Conservation (phyloP, 2,329 filamentous ascomycete species). For the Fusarium sp. region DNA sequence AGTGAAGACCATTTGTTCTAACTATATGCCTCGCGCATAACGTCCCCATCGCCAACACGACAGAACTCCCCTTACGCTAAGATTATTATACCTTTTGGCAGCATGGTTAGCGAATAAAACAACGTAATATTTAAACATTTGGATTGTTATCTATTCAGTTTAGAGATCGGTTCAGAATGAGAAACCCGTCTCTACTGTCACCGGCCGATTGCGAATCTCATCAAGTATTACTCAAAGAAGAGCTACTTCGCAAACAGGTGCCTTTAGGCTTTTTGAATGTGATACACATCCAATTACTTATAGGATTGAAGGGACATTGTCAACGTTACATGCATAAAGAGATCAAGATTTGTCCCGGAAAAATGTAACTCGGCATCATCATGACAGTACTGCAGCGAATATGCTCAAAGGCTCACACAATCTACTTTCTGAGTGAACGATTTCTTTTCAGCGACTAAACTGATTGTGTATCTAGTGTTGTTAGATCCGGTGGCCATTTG, state of each 20-base stretch:
- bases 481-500: background rate
- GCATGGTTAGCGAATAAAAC: rapidly evolving
- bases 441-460: too few relatives aligned
- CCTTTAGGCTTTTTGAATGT: background rate
- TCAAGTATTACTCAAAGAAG: background rate
- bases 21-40: rapidly evolving
- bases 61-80: rapidly evolving
- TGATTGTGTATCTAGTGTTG: too few relatives aligned
- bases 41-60: background rate
- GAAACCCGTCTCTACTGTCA: background rate
- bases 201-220: too few relatives aligned
- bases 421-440: background rate
- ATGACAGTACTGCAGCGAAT: background rate
- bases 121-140: rapidly evolving
- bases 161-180: rapidly evolving
- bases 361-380: background rate
- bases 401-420: too few relatives aligned
- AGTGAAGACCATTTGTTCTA: background rate
- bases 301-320: too few relatives aligned
- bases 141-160: background rate
- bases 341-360: background rate
- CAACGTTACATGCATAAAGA: background rate
- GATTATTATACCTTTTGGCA: rapidly evolving
- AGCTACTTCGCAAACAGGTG: background rate
- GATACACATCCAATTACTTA: background rate